Base-by-base conservation (phyloP, 129 eudicot species). In the Oenanthe sinensis region DNA sequence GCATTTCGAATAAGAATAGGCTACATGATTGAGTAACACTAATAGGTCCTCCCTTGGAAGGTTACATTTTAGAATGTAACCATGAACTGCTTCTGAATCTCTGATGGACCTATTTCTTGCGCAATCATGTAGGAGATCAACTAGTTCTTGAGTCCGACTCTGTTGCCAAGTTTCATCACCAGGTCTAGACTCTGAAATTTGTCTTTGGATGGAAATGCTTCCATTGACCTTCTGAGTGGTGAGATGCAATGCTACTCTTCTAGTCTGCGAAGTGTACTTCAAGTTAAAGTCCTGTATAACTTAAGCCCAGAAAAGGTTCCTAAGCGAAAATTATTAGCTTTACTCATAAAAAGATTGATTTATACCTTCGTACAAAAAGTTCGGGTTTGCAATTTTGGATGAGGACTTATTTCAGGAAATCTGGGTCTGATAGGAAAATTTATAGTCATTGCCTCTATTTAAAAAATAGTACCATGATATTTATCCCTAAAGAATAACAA, bases 1-100 rank as follows among this genome's bases (percentile, higher is more conserved):
- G 73, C 86, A 86, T 81, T 86, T 86, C 22, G 81, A 77, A 79
- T 86, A 86, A 77, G 86, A 81, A 71, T 83, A 77, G 49, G 83
- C 83, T 52, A 86, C 85, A 69, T 86, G 89, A 78, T 86, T 86
- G 65, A 86, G 83, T 80, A 86, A 48, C 42, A 80, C 45, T 75
- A 86, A 81, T 45, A 83, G 75, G 76, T 54, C 60, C 60, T 83
- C 86, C 45, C 68, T 83, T 0, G 68, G 24, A 63, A 73, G 42
- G 63, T 55, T 65, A 72, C 78, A 77, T 82, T 83, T 86, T 44
- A 80, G 48, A 11, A 86, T 69, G 62, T 78, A 83, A 50, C 85
- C 86, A 78, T 86, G 89, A 82, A 86, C 62, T 42, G 81, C 80
- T 78, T 74, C 65, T 55, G 89, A 78, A 80, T 83, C 84, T 77